Evolutionary conservation across 192 early-diverging fungal genomes (phyloP), one percentile per base, ranked within the genome.

Genomic region (Podila verticillata): DNA sequence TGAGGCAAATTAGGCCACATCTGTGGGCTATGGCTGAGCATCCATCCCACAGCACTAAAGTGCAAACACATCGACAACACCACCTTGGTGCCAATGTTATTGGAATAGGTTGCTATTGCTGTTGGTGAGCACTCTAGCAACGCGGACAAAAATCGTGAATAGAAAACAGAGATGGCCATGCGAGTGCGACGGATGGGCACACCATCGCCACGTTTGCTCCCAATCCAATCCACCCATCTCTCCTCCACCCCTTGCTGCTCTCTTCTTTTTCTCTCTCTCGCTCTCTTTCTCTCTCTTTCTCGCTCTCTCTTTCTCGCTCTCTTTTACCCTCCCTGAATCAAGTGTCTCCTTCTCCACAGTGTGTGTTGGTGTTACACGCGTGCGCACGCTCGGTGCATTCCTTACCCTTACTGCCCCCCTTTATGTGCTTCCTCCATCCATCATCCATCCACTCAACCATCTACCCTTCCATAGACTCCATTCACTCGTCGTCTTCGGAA

Each of bases 121-220:
- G 39, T 44, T 15, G 39, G 39, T 44, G 39, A 44, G 39, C 39
- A 44, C 39, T 12, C 15, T 15, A 17, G 17, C 39, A 44, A 44
- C 12, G 15, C 39, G 13, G 39, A 44, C 39, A 4, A 44, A 44
- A 44, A 44, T n/a, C 39, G 17, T 44, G 39, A 15, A 44, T 3
- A 2, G 39, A 44, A 44, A 44, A 15, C 17, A 17, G 39, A 44
- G 39, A 17, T 44, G 39, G 39, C 15, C n/a, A n/a, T n/a, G n/a
- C n/a, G n/a, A n/a, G 17, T 44, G 39, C 39, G 15, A 17, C 39
- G 17, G 39, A 44, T 44, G 39, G 39, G 39, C 39, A 44, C 39
- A 15, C 39, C 39, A 44, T 44, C 30, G 20, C 61, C 49, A 60
- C 69, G 36, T 60, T 64, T 34, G 26, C 31, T 48, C 57, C 2